Percentiles rank a stretch among this genome's conserved stretches.
phyloP scores from a whole-genome alignment of 2,329 filamentous ascomycete species.

The Fusarium illudens region DNA sequence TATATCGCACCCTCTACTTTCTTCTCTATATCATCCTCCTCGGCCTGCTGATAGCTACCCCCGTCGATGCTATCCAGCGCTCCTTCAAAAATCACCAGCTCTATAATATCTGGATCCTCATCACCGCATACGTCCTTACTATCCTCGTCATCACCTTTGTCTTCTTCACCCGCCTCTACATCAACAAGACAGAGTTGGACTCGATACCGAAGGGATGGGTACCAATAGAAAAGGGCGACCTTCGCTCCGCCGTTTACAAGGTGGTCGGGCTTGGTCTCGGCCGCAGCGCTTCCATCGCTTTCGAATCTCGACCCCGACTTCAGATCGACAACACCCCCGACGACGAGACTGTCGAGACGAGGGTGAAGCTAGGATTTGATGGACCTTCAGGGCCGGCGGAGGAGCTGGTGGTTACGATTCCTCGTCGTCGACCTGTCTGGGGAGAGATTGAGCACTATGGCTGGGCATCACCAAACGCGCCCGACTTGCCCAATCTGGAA shows the following conservation, averaged over 20 bases:
- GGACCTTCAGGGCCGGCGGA: constrained; percentile 51
- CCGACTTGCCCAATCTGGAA: constrained; percentile 81
- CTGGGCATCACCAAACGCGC: constrained; percentile 82
- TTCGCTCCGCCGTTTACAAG: constrained; percentile 76
- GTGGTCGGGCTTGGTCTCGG: constrained; percentile 78
- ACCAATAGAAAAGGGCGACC: constrained; percentile 84
- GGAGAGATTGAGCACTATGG: constrained; percentile 85
- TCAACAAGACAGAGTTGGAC: constrained; percentile 79
- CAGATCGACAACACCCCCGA: constrained; percentile 29
- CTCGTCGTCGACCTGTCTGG: constrained; percentile 69
- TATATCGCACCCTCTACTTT: constrained; percentile 82
- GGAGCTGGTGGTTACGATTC: constrained; percentile 57
- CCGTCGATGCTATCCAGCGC: constrained; percentile 82
- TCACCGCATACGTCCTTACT: constrained; percentile 78
- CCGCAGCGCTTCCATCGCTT: constrained; percentile 82
- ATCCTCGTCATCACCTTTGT: constrained; percentile 75
- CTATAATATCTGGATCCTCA: constrained; percentile 85
- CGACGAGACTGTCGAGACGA: constrained; percentile 28
- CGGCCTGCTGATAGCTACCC: constrained; percentile 79
- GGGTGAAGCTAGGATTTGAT: constrained; percentile 38
- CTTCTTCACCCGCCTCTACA: constrained; percentile 85
- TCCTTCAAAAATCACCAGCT: constrained; percentile 71
- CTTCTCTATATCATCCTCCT: constrained; percentile 78
- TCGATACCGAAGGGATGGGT: constrained; percentile 89
- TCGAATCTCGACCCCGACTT: constrained; percentile 59